phyloP scores from a whole-genome alignment of 331 rosid genomes.

The Phaseolus coccineus region DNA sequence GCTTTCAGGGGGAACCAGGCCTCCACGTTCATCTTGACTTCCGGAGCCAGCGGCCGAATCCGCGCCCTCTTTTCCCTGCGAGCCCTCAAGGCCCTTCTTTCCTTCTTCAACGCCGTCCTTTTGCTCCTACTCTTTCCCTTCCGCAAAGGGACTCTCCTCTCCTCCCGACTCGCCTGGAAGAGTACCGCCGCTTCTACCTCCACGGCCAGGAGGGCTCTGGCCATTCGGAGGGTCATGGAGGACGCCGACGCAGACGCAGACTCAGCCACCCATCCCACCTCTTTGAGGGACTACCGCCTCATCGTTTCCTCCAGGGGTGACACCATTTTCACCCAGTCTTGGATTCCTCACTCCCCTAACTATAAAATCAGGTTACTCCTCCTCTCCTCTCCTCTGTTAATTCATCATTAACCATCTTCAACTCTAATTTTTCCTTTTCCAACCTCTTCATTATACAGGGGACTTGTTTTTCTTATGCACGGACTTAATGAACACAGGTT shows the following conservation, averaged over 20 bases:
- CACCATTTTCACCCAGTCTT: slow-evolving; percentile 72
- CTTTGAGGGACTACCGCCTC: slow-evolving; percentile 55
- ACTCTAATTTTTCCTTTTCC: no score
- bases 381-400: background rate
- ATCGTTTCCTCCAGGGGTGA: slow-evolving; percentile 56
- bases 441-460: slow-evolving; percentile 48
- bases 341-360: slow-evolving; percentile 60
- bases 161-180: background rate
- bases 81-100: background rate
- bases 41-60: slow-evolving; percentile 21
- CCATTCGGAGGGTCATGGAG: slow-evolving; percentile 31
- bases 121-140: slow-evolving; percentile 8
- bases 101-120: slow-evolving; percentile 9
- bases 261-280: background rate
- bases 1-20: background rate
- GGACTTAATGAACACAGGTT: slow-evolving; percentile 93
- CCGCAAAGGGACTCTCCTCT: background rate
- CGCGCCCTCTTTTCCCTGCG: slow-evolving; percentile 11
- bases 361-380: background rate
- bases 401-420: no score
- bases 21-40: background rate
- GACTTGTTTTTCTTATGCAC: slow-evolving; percentile 73
- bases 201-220: background rate
- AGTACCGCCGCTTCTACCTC: background rate
- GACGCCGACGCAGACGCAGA: slow-evolving; percentile 19